A percentile compares a stretch with the other conserved stretches of the same genome.
These are phyloP conservation scores for Clavispora asparagi DNA, from an alignment of 805 yeast species.

Conservation along the genomic window DNA sequence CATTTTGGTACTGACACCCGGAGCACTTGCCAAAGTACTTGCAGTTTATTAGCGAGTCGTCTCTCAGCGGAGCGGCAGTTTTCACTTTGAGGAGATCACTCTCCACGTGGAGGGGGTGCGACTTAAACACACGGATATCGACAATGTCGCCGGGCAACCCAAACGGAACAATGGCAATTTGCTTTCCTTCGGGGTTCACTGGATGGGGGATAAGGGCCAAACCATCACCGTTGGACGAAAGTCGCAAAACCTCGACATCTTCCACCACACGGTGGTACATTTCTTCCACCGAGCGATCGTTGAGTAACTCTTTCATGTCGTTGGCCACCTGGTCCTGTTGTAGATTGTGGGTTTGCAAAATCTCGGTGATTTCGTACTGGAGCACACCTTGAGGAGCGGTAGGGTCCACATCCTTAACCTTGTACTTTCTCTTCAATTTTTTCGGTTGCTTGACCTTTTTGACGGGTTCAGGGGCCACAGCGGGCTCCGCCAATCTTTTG, in stretches of 20 bases:
- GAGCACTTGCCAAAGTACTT: constrained; percentile 88
- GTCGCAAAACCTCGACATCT: constrained; percentile 50
- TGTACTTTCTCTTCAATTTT: constrained; percentile 45
- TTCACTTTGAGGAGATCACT: constrained; percentile 61
- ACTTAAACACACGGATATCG: constrained; percentile 64
- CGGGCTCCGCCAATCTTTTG: neutral
- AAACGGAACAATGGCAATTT: constrained; percentile 78
- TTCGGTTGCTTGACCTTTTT: constrained; percentile 20
- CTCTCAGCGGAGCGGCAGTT: constrained; percentile 28
- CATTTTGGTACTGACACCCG: constrained; percentile 89
- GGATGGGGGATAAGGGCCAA: constrained; percentile 67
- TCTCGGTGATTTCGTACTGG: constrained; percentile 61
- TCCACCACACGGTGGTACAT: constrained; percentile 55
- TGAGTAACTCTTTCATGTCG: constrained; percentile 61
- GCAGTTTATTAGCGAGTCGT: constrained; percentile 64
- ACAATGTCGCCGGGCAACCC: constrained; percentile 83
- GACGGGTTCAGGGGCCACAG: neutral
- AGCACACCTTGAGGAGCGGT: constrained; percentile 81
- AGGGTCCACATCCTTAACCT: constrained; percentile 60
- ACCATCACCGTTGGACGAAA: constrained; percentile 86
- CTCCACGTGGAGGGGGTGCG: constrained; percentile 71
- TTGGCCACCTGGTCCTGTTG: constrained; percentile 43
- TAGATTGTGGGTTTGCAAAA: constrained; percentile 42
- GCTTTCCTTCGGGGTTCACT: constrained; percentile 35
- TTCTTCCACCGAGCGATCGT: constrained; percentile 44